Percentiles rank a stretch among this genome's conserved stretches.
Conservation (phyloP, 805 yeast species). For the Brettanomyces nanus region DNA sequence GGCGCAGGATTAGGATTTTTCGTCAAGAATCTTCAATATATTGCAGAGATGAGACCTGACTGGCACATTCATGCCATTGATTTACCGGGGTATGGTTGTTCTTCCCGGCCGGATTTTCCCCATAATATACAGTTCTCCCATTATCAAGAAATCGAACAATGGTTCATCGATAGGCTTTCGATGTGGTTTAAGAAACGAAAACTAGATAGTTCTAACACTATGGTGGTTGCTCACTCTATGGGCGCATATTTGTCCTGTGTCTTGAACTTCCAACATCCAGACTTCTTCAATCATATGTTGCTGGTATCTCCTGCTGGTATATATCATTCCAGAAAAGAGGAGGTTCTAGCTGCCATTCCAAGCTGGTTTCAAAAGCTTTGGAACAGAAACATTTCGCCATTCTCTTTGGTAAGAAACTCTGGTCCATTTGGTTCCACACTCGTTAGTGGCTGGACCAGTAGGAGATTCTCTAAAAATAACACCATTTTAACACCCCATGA, state of each 20-base stretch:
- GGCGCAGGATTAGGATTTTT: conserved; percentile 87
- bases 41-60: conserved; percentile 26
- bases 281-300: conserved; percentile 56
- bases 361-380: conserved; percentile 73
- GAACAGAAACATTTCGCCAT: conserved; percentile 77
- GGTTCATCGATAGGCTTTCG: conserved; percentile 58
- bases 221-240: conserved; percentile 80
- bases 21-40: conserved; percentile 52
- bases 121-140: conserved; percentile 28
- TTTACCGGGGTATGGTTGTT: conserved; percentile 83
- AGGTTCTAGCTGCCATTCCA: conserved; percentile 38
- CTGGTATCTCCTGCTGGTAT: conserved; percentile 91
- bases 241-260: conserved; percentile 79
- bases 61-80: conserved; percentile 86
- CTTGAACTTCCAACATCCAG: conserved; percentile 55
- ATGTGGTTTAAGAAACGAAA: conserved; percentile 48
- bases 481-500: conserved; percentile 33
- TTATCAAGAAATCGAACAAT: conserved; percentile 44
- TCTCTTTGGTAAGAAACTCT: conserved; percentile 63
- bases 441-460: conserved; percentile 82
- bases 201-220: conserved; percentile 32
- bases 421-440: conserved; percentile 80
- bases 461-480: conserved; percentile 56
- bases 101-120: conserved; percentile 69
- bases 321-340: conserved; percentile 36